A percentile compares a stretch with the other conserved stretches of the same genome.
Evolutionary conservation across 805 yeast species (phyloP).

Genomic region (Ogataea neopini): DNA sequence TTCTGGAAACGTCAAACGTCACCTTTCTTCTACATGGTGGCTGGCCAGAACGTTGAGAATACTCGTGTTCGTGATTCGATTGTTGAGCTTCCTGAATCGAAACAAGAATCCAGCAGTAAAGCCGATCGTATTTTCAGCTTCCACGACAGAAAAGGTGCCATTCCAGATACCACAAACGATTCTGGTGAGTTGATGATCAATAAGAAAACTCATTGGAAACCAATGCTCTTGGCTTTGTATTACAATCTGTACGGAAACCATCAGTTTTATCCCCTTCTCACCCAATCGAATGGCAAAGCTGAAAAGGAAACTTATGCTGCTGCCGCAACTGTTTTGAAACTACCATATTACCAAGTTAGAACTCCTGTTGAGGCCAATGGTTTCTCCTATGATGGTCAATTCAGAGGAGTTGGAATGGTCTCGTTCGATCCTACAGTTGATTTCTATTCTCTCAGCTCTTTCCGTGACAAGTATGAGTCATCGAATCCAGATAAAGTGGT

Average conservation of each 20-base stretch:
- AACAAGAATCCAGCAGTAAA: conserved; percentile 28
- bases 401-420: conserved; percentile 53
- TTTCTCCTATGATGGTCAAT: conserved; percentile 38
- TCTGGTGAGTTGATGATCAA: conserved; percentile 52
- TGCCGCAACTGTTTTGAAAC: conserved; percentile 44
- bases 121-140: conserved; percentile 22
- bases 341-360: conserved; percentile 48
- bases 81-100: conserved; percentile 25
- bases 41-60: conserved; percentile 44
- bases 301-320: conserved; percentile 56
- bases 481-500: conserved; percentile 23
- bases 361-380: conserved; percentile 50
- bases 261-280: conserved; percentile 42
- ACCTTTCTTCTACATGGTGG: conserved; percentile 66
- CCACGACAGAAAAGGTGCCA: conserved; percentile 43
- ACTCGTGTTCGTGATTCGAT: conserved; percentile 36
- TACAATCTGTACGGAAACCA: conserved; percentile 50
- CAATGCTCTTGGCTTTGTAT: conserved; percentile 48
- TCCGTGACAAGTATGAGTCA: conserved; percentile 22
- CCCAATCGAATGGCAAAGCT: conserved; percentile 44
- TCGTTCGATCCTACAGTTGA: conserved; percentile 53
- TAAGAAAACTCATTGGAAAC: conserved; percentile 47
- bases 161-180: conserved; percentile 51
- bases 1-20: conserved; percentile 78
- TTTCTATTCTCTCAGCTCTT: conserved; percentile 28